Evolutionary conservation across 2,329 filamentous ascomycete genomes (phyloP).

Genomic region (Diaporthe citriasiana): DNA sequence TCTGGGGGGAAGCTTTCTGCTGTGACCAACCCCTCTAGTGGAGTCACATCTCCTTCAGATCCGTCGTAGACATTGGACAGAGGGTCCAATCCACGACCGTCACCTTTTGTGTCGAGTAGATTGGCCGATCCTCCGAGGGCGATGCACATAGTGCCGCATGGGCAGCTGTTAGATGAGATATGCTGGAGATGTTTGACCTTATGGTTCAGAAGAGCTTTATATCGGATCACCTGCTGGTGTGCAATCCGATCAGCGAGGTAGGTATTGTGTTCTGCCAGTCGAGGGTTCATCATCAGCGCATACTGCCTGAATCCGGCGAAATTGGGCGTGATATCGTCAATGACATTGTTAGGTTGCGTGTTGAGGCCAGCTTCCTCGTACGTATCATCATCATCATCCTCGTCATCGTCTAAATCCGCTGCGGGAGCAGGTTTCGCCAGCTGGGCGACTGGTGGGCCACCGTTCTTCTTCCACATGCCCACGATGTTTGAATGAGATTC

Average conservation of each 20-base stretch:
- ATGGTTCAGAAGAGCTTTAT: conserved; percentile 80
- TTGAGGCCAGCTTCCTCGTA: conserved; percentile 72
- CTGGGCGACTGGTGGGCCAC: conserved; percentile 67
- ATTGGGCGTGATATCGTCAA: conserved; percentile 79
- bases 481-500: conserved; percentile 61
- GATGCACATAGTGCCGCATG: conserved; percentile 74
- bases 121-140: conserved; percentile 76
- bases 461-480: conserved; percentile 65
- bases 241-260: conserved; percentile 86
- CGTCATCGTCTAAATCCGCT: conserved; percentile 57
- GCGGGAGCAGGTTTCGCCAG: conserved; percentile 54
- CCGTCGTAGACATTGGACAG: conserved; percentile 66
- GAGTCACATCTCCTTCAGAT: conserved; percentile 76
- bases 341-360: conserved; percentile 72
- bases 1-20: conserved; percentile 83
- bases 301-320: conserved; percentile 83
- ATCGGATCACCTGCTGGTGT: conserved; percentile 83
- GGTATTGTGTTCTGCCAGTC: conserved; percentile 66
- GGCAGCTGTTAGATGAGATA: conserved; percentile 69
- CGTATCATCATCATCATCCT: conserved; percentile 67
- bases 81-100: conserved; percentile 71
- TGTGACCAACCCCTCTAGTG: conserved; percentile 77
- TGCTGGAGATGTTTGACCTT: conserved; percentile 78
- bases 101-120: conserved; percentile 71
- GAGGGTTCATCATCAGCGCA: conserved; percentile 80